These are phyloP conservation scores for Aspergillus pseudoterreus DNA, from an alignment of 2,329 filamentous ascomycete species.

Conservation along the genomic window DNA sequence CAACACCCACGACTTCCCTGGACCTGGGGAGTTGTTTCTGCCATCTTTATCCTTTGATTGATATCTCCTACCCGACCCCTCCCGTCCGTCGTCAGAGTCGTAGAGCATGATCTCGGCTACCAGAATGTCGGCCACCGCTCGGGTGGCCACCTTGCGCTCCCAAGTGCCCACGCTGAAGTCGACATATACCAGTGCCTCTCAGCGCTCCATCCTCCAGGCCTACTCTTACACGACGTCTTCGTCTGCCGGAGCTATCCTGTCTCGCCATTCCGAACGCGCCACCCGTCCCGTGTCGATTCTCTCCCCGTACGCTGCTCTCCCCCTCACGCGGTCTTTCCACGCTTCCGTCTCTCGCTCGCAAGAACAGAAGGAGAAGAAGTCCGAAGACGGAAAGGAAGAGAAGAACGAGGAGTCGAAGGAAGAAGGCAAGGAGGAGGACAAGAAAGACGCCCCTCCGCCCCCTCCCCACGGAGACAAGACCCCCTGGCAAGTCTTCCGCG, in stretches of 20 bases:
- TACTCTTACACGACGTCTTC: conserved; percentile 31
- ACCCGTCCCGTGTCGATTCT: conserved; percentile 25
- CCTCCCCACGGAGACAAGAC: conserved; percentile 98
- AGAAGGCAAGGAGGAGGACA: conserved; percentile 48
- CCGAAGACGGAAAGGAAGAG: conserved; percentile 32
- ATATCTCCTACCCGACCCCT: conserved; percentile 3
- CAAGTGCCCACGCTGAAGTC: conserved; percentile 30
- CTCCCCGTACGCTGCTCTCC: conserved; percentile 33
- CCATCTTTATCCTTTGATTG: neutral
- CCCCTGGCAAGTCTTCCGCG: conserved; percentile 97
- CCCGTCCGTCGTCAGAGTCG: conserved; percentile 3
- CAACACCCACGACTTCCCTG: conserved; percentile 5
- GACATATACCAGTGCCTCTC: conserved; percentile 26
- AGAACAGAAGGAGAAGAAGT: conserved; percentile 41
- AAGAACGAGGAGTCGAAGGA: conserved; percentile 48
- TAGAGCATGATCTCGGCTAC: conserved; percentile 39
- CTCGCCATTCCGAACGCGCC: conserved; percentile 25
- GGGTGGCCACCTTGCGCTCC: conserved; percentile 35
- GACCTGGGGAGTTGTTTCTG: conserved; percentile 15
- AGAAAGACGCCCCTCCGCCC: conserved; percentile 67
- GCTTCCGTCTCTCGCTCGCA: conserved; percentile 30
- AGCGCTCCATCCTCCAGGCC: conserved; percentile 32
- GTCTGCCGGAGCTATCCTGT: conserved; percentile 33
- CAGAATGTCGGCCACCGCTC: conserved; percentile 35
- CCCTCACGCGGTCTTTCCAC: conserved; percentile 38